These are phyloP conservation scores for Fusarium sp. DNA, from an alignment of 2,329 filamentous ascomycete species.

Conservation along the genomic window DNA sequence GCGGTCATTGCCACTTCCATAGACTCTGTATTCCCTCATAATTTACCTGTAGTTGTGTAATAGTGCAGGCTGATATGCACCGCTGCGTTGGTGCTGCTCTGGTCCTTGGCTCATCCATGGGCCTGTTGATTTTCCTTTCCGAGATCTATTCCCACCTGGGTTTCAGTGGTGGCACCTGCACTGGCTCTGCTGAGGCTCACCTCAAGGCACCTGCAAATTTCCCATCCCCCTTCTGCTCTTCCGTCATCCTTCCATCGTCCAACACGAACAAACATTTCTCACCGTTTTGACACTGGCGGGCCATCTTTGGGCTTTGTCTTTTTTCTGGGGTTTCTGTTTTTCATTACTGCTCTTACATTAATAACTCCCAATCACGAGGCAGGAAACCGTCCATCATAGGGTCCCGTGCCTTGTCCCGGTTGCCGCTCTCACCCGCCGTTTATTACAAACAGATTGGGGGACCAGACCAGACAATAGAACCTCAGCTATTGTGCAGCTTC, in stretches of 20 bases:
- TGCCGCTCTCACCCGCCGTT: conserved; percentile 6
- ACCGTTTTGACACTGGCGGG: neutral
- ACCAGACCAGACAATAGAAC: conserved; percentile 14
- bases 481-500: conserved; percentile 23
- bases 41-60: neutral
- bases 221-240: conserved; percentile 7
- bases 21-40: neutral
- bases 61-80: neutral
- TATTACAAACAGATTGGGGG: conserved; percentile 3
- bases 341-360: neutral
- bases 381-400: neutral
- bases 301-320: conserved; percentile 8
- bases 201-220: neutral
- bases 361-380: neutral
- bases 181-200: conserved; percentile 1
- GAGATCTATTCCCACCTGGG: conserved; percentile 5
- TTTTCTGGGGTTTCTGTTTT: neutral
- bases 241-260: conserved; percentile 4
- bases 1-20: neutral
- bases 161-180: neutral
- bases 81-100: neutral
- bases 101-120: neutral
- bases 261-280: conserved; percentile 4
- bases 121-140: conserved; percentile 13
- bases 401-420: neutral